Percentiles rank a stretch among this genome's conserved stretches.
phyloP scores from a whole-genome alignment of 495 filamentous ascomycete genomes.

The Penicillium argentinense region DNA sequence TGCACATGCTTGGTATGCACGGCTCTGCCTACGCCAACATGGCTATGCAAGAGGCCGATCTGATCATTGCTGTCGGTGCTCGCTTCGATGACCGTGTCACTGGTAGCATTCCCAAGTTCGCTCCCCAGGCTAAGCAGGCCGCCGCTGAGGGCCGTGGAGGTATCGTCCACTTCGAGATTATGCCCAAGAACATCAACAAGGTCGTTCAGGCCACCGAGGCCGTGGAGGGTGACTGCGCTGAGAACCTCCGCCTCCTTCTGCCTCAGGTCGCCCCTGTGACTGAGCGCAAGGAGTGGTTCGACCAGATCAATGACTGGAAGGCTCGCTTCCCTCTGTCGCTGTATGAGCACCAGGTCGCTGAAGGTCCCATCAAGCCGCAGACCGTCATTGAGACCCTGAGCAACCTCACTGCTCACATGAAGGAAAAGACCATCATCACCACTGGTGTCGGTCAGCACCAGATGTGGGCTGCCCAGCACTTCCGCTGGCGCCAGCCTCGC shows the following conservation, averaged over 20 bases:
- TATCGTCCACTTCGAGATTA: constrained; percentile 66
- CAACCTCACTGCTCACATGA: constrained; percentile 68
- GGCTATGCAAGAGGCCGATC: constrained; percentile 64
- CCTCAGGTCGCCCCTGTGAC: constrained; percentile 62
- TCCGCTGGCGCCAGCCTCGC: constrained; percentile 84
- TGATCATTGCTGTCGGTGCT: constrained; percentile 63
- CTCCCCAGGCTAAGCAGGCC: constrained; percentile 55
- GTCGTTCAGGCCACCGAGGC: constrained; percentile 62
- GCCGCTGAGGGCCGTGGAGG: constrained; percentile 58
- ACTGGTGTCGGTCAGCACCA: constrained; percentile 97
- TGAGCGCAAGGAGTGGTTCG: constrained; percentile 80
- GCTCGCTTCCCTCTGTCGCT: constrained; percentile 71
- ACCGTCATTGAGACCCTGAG: constrained; percentile 81
- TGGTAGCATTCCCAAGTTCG: constrained; percentile 52
- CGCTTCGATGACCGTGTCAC: constrained; percentile 66
- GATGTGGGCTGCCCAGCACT: constrained; percentile 97
- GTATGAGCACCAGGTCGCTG: constrained; percentile 68
- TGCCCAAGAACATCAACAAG: constrained; percentile 67
- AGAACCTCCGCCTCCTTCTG: constrained; percentile 70
- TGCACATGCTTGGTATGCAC: constrained; percentile 68
- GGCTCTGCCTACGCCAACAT: constrained; percentile 65
- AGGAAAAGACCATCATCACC: constrained; percentile 79
- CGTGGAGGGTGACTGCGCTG: constrained; percentile 59
- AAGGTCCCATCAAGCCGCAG: constrained; percentile 87
- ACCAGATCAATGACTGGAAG: constrained; percentile 89